Evolutionary conservation across 768 basidiomycete species (phyloP).

Genomic region (Lactarius quietus): DNA sequence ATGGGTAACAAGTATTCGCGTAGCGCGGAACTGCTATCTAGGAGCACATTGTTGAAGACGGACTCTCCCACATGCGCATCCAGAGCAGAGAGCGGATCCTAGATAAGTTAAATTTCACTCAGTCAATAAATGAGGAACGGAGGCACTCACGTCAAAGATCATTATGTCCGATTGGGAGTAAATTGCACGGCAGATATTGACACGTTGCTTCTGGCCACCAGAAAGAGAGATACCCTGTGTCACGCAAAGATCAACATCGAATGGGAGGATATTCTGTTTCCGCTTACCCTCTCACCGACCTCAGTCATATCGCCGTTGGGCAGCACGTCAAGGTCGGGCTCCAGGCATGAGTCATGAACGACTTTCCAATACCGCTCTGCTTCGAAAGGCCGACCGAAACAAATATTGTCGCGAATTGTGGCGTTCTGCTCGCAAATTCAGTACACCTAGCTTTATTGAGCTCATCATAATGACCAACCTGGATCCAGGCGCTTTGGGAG

Average conservation of each 20-base stretch:
- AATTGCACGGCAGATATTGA: conserved; percentile 84
- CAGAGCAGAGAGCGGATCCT: conserved; percentile 86
- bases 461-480: conserved; percentile 38
- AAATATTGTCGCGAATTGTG: conserved; percentile 85
- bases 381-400: conserved; percentile 82
- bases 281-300: conserved; percentile 65
- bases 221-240: conserved; percentile 76
- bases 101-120: neutral
- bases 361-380: conserved; percentile 81
- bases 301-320: conserved; percentile 77
- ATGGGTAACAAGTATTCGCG: conserved; percentile 87
- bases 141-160: conserved; percentile 60
- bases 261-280: neutral
- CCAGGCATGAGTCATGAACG: conserved; percentile 71
- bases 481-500: conserved; percentile 89
- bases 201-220: conserved; percentile 75
- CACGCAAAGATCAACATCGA: neutral
- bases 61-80: conserved; percentile 90
- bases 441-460: neutral
- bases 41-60: conserved; percentile 81
- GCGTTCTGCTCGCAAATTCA: conserved; percentile 49
- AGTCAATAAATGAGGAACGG: neutral
- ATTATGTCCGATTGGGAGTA: conserved; percentile 86
- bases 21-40: conserved; percentile 60
- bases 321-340: conserved; percentile 75